phyloP scores from a whole-genome alignment of 306 rosid species.

The Acacia melanoxylon region DNA sequence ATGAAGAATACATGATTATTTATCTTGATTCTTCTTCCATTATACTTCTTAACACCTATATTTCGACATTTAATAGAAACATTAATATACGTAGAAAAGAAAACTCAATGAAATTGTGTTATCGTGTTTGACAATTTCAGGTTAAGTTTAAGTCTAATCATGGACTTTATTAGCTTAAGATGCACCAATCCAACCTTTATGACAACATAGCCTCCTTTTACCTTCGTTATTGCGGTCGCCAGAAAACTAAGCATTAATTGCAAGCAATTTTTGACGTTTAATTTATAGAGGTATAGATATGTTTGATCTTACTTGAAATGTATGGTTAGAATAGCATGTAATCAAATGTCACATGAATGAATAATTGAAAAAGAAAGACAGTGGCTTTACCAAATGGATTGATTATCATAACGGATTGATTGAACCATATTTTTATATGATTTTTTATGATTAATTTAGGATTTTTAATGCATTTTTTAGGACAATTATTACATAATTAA shows the following conservation, averaged over 20 bases:
- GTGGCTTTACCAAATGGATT: neutral
- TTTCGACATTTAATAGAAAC: neutral
- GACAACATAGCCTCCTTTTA: slow-evolving; percentile 50
- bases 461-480: no score
- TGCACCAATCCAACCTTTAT: slow-evolving; percentile 63
- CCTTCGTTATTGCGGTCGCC: slow-evolving; percentile 51
- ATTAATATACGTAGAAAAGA: no score
- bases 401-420: neutral
- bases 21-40: no score
- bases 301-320: neutral
- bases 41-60: no score
- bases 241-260: neutral
- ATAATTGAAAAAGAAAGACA: neutral
- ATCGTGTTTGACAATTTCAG: slow-evolving; percentile 24
- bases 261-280: neutral
- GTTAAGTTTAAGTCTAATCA: slow-evolving; percentile 39
- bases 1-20: no score
- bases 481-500: no score
- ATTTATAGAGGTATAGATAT: neutral
- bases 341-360: neutral
- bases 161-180: slow-evolving; percentile 16
- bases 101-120: neutral
- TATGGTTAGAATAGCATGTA: neutral
- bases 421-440: no score
- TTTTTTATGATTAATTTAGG: no score